Conservation (phyloP, 225 moss, liverwort and hornwort species). For the Thuidium tamariscinum region DNA sequence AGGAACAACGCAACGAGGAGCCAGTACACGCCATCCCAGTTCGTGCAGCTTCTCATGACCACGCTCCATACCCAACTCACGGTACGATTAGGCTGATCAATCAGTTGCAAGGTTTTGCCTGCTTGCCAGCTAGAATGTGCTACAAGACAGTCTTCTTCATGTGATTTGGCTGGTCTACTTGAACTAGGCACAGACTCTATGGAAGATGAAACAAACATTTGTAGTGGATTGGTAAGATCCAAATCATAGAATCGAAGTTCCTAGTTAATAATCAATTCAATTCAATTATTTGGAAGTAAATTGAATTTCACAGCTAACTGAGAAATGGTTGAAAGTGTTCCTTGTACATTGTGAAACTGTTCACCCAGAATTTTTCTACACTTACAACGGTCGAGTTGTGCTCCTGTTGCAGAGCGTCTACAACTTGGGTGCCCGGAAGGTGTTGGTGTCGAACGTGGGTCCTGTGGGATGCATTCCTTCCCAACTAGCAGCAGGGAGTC, state of each 20-base stretch:
- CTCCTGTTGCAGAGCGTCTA: constrained; percentile 33
- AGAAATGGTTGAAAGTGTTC: not conserved
- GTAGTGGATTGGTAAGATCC: not conserved
- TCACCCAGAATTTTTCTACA: not conserved
- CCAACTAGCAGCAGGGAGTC: constrained; percentile 29
- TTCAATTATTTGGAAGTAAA: too few relatives aligned
- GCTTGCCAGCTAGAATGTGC: not conserved
- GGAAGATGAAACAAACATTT: not conserved
- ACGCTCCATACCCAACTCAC: constrained; percentile 33
- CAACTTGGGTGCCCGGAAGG: constrained; percentile 54
- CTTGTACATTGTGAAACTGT: not conserved
- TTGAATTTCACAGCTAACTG: not conserved
- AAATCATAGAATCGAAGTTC: too few relatives aligned
- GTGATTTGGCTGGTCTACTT: not conserved
- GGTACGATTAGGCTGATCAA: constrained; percentile 4
- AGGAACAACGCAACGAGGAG: constrained; percentile 4
- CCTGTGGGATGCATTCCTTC: constrained; percentile 84
- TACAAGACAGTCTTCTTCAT: not conserved
- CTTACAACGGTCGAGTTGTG: not conserved
- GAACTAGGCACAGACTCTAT: too few relatives aligned
- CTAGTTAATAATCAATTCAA: not conserved
- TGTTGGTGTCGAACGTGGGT: constrained; percentile 36
- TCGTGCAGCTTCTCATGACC: constrained; percentile 28
- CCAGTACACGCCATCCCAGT: constrained; percentile 26
- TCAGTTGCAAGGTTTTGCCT: not conserved